These are phyloP conservation scores for Phaeosphaeria sp. DNA, from an alignment of 2,329 filamentous ascomycete genomes.

Conservation along the genomic window DNA sequence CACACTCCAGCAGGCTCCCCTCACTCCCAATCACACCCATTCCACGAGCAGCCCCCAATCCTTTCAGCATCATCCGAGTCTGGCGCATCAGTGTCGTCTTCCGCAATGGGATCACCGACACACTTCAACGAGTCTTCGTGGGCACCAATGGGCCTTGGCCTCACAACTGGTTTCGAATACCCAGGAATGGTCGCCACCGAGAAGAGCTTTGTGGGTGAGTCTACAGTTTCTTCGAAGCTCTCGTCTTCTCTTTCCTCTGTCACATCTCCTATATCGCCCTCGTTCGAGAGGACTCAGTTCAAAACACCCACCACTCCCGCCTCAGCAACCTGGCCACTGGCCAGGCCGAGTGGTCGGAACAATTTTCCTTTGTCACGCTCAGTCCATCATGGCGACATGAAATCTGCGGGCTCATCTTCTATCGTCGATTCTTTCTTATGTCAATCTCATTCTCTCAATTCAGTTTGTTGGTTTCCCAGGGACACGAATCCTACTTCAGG, in stretches of 20 bases:
- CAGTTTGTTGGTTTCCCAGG: slow-evolving; percentile 50
- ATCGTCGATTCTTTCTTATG: slow-evolving; percentile 22
- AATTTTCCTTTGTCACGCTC: slow-evolving; percentile 3
- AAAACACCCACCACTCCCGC: slow-evolving; percentile 42
- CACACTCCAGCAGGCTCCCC: slow-evolving; percentile 53
- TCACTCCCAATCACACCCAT: slow-evolving; percentile 54
- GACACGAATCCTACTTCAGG: not conserved
- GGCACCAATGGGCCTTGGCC: slow-evolving; percentile 65
- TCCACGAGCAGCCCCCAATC: slow-evolving; percentile 55
- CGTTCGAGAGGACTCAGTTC: slow-evolving; percentile 15
- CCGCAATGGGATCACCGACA: slow-evolving; percentile 60
- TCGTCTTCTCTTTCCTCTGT: slow-evolving; percentile 23
- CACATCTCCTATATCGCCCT: slow-evolving; percentile 23
- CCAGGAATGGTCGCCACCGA: slow-evolving; percentile 56
- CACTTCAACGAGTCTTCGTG: slow-evolving; percentile 67
- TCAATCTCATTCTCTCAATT: slow-evolving; percentile 24
- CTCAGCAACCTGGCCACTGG: slow-evolving; percentile 47
- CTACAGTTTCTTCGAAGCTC: slow-evolving; percentile 45
- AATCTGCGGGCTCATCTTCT: slow-evolving; percentile 8
- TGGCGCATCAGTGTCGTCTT: slow-evolving; percentile 59
- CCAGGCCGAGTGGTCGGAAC: slow-evolving; percentile 7
- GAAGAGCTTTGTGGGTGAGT: slow-evolving; percentile 60
- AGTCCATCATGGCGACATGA: not conserved
- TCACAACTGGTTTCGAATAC: slow-evolving; percentile 65
- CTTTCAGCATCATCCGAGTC: slow-evolving; percentile 59